Conservation (phyloP, 495 filamentous ascomycete species). For the Platismatia glauca region DNA sequence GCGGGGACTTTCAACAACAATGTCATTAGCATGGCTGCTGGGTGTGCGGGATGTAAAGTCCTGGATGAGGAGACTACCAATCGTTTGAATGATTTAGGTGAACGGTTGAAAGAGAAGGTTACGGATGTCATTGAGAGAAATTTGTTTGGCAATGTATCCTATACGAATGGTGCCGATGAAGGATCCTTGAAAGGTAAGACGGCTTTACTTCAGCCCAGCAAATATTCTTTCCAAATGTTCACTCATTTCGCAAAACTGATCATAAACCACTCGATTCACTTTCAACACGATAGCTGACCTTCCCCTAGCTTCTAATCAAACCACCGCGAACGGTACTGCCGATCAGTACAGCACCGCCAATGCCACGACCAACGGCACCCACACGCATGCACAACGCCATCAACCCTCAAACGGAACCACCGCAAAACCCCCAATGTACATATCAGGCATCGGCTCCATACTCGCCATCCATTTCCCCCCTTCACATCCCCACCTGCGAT, state of each 20-base stretch:
- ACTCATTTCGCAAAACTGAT: background rate
- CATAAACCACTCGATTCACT: background rate
- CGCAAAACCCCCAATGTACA: conserved; percentile 10
- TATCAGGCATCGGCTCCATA: conserved; percentile 25
- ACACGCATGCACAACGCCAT: background rate
- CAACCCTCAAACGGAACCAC: background rate
- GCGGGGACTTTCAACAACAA: conserved; percentile 66
- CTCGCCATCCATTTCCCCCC: conserved; percentile 14
- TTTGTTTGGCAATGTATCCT: background rate
- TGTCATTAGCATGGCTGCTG: conserved; percentile 48
- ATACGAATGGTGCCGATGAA: background rate
- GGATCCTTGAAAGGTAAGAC: background rate
- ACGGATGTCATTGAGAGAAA: conserved; percentile 13
- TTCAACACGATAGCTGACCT: background rate
- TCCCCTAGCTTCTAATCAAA: background rate
- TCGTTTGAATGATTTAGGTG: conserved; percentile 27
- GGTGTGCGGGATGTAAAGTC: conserved; percentile 33
- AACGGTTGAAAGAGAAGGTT: conserved; percentile 22
- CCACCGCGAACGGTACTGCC: background rate
- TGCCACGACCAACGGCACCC: background rate
- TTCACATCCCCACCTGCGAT: conserved; percentile 18
- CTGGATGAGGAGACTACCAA: conserved; percentile 24
- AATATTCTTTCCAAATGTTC: background rate
- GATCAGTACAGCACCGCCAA: background rate
- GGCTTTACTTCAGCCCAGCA: background rate